Base-by-base conservation (phyloP, 371 early-diverging fungal species). In the Polyrhizophydium stewartii region DNA sequence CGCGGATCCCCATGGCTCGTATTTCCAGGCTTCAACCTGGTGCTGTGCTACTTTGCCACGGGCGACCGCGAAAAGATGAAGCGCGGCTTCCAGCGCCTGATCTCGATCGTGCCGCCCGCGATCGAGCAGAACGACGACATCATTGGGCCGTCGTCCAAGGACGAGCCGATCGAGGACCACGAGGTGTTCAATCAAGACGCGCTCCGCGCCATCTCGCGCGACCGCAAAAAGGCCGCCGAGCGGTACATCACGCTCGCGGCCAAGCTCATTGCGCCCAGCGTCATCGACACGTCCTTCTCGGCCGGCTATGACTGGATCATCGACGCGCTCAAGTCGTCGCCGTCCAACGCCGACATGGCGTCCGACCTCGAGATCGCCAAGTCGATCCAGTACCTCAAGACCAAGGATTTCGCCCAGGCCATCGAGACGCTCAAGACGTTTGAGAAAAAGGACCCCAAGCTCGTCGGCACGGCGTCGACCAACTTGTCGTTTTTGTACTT, bases 361-460 rank as follows among this genome's bases (percentile, higher is more conserved):
- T 58, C 60, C 51, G 83, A 83, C 53, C 63, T 83, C 16, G 83
- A 81, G 52, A 79, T 83, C 55, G 78, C 83, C 0, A 81, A 81
- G 60, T 79, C 81, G 19, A 67, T 81, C 30, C 77, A 77, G 28
- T 77, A 62, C 55, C 55, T 83, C 12, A 77, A 74, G 51, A 67
- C 69, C 9, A 73, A 77, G 43, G 78, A 83, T 37, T 74, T 75
- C 46, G n/a, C 56, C 7, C 46, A 73, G 72, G 83, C 83, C 0
- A 72, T 79, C n/a, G 75, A 76, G 37, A 64, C 71, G 0, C 60
- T 83, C 2, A 76, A 75, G 45, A 56, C 69, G 17, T 79, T 81
- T 66, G 81, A 79, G 61, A 75, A 77, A 52, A 73, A 73, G 46
- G 81, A 79, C 38, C 72, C 61, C 27, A 74, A 73, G 40, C 61